phyloP scores from a whole-genome alignment of 2,329 filamentous ascomycete species.

The Fusarium sp. region DNA sequence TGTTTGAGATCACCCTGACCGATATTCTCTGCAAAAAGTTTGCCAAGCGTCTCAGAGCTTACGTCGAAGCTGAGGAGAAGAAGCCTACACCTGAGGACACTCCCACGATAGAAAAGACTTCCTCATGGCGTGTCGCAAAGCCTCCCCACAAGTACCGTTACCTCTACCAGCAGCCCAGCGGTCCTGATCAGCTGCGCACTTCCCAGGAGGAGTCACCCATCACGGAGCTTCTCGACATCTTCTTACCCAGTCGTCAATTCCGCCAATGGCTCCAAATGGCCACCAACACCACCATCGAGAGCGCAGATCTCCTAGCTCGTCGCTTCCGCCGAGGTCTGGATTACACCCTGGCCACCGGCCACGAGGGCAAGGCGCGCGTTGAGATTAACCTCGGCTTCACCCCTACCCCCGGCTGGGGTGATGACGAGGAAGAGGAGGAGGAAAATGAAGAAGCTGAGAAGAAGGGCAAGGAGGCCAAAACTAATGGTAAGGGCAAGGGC shows the following conservation, averaged over 20 bases:
- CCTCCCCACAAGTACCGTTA: slow-evolving; percentile 97
- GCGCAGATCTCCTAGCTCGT: slow-evolving; percentile 82
- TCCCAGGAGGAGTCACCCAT: slow-evolving; percentile 67
- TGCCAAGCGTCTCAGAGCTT: slow-evolving; percentile 74
- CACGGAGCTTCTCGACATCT: slow-evolving; percentile 81
- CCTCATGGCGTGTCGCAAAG: slow-evolving; percentile 79
- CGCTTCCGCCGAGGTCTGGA: slow-evolving; percentile 89
- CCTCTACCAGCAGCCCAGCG: slow-evolving; percentile 77
- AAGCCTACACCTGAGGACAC: slow-evolving; percentile 59
- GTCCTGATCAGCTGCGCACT: slow-evolving; percentile 51
- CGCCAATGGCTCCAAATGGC: slow-evolving; percentile 88
- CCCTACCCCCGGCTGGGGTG: slow-evolving; percentile 86
- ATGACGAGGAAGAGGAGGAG: slow-evolving; percentile 65
- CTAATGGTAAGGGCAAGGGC: slow-evolving; percentile 46
- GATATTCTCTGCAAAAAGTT: slow-evolving; percentile 85
- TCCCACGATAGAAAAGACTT: slow-evolving; percentile 67
- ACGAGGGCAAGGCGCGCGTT: slow-evolving; percentile 80
- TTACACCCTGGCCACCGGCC: slow-evolving; percentile 92
- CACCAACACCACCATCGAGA: slow-evolving; percentile 79
- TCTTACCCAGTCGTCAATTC: slow-evolving; percentile 89
- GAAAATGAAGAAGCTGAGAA: slow-evolving; percentile 51
- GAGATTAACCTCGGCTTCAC: slow-evolving; percentile 92
- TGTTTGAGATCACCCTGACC: slow-evolving; percentile 85
- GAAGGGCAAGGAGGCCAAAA: slow-evolving; percentile 45
- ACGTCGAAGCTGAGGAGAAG: slow-evolving; percentile 75